Base-by-base conservation (phyloP, 2,329 filamentous ascomycete species). In the Xylariaceae sp. region DNA sequence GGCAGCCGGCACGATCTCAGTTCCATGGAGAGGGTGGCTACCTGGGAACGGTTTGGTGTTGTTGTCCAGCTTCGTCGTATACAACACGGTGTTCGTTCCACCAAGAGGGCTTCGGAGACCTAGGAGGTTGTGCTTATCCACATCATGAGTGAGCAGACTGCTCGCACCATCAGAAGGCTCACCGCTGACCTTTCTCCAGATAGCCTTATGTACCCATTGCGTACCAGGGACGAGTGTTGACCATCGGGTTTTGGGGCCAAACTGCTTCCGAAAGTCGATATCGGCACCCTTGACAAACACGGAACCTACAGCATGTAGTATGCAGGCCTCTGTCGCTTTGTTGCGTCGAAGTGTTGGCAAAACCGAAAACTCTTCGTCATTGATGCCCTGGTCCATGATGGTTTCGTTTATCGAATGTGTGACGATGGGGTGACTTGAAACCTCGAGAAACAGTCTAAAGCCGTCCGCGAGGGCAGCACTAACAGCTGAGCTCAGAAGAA, bases 1-100 rank as follows among this genome's bases (percentile, higher is more conserved):
- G 2, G 75, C 76, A 2, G 75, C 77, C 2, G 77, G 77, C 5
- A 78, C 67, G 33, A 79, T 78, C 56, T 79, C 75, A 1, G 75
- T 75, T 4, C 74, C 76, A 39, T 74, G 68, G 1, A 79, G 64
- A 6, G 71, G 75, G 60, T 79, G 76, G 31, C 46, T 56, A 9
- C 54, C 67, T 3, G 76, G 76, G 62, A 78, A 78, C 0, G 76
- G 76, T 51, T 76, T 78, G 1, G 58, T 70, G n/a, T 69, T 66
- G 11, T 74, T 64, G 50, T 76, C 71, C 5, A 79, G 58, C 6
- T 56, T 68, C 1, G 73, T 78, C 1, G 68, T 69, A 65, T 70
- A 77, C 1, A 75, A 56, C 1, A 66, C 63, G 1, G 48, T 71
- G 9, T 67, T 64, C 5, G 63, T 70, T 17, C 69, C 70, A 9